A percentile compares a stretch with the other conserved stretches of the same genome.
phyloP scores from a whole-genome alignment of 192 early-diverging fungal genomes.

The Entophlyctis luteolus region DNA sequence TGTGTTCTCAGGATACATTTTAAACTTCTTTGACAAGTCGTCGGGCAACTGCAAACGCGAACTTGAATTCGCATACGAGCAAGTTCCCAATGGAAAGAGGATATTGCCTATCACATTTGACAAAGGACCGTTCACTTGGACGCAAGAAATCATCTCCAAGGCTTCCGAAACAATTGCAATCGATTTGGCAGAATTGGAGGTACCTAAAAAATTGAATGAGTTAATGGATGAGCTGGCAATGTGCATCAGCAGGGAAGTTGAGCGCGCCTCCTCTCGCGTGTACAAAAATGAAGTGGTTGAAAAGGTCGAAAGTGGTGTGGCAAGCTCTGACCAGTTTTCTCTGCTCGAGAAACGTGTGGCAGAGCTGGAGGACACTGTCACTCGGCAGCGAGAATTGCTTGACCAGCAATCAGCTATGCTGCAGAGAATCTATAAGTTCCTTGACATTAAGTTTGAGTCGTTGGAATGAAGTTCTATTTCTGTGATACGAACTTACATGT shows the following conservation, averaged over 20 bases:
- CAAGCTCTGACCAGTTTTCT: no score
- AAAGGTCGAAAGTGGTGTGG: no score
- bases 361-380: neutral
- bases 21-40: neutral
- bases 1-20: neutral
- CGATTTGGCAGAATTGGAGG: no score
- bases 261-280: no score
- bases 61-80: slow-evolving; percentile 34
- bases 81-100: slow-evolving; percentile 23
- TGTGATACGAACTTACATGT: no score
- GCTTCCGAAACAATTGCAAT: no score
- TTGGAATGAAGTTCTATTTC: no score
- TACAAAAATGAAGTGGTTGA: no score
- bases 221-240: no score
- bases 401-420: neutral
- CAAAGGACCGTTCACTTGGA: slow-evolving; percentile 16
- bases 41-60: slow-evolving; percentile 39
- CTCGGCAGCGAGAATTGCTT: neutral
- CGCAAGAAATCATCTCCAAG: no score
- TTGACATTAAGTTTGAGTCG: neutral
- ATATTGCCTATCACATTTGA: slow-evolving; percentile 24
- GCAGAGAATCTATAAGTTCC: neutral
- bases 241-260: no score
- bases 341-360: neutral
- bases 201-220: no score